Evolutionary conservation across 1,284 basidiomycete genomes (phyloP).

Genomic region (Moesziomyces parantarcticus): DNA sequence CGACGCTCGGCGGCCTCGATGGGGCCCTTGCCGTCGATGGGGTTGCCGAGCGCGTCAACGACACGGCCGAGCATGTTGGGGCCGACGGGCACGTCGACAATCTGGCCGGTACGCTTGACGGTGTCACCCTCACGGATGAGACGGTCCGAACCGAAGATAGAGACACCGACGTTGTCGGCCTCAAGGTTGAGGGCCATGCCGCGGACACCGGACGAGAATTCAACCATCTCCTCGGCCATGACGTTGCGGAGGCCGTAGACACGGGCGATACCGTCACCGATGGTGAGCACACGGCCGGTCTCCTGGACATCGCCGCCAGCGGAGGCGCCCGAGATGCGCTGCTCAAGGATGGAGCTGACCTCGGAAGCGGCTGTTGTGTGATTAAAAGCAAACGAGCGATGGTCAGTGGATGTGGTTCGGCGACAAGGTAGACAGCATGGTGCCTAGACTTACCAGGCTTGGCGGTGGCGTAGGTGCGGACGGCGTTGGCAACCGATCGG

Average conservation of each 20-base stretch:
- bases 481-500: conserved; percentile 70
- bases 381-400: conserved; percentile 5
- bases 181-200: conserved; percentile 99
- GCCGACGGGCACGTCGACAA: conserved; percentile 99
- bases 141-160: conserved; percentile 99
- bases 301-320: conserved; percentile 95
- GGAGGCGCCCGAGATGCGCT: conserved; percentile 91
- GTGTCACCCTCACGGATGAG: conserved; percentile 99
- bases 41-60: conserved; percentile 98
- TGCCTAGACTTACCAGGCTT: conserved; percentile 82
- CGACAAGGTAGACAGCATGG: neutral
- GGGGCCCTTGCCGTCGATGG: conserved; percentile 98
- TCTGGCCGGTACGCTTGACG: conserved; percentile 99
- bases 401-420: neutral
- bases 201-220: conserved; percentile 95
- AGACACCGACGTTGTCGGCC: conserved; percentile 99
- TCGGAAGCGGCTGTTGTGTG: conserved; percentile 85
- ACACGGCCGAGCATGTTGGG: conserved; percentile 96
- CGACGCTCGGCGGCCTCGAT: conserved; percentile 91
- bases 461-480: conserved; percentile 87
- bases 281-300: conserved; percentile 97
- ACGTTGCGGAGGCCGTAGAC: conserved; percentile 88
- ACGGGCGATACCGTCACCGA: conserved; percentile 99
- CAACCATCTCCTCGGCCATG: conserved; percentile 99
- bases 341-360: conserved; percentile 98